Evolutionary conservation across 2,329 filamentous ascomycete genomes (phyloP), one percentile per base, ranked within the genome.

Genomic region (Fusarium hostae): DNA sequence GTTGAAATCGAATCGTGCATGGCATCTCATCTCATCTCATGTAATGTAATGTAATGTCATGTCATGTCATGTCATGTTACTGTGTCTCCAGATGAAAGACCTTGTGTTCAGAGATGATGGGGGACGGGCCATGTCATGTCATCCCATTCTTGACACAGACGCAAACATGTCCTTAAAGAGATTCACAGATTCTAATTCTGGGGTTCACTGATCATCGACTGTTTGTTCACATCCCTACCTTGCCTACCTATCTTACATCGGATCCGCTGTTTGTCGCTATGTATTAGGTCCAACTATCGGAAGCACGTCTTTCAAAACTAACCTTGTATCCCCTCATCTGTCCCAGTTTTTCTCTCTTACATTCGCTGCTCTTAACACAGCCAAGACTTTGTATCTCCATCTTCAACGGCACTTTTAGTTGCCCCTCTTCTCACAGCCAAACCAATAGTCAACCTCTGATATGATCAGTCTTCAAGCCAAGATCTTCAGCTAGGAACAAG

Each of bases 91-190:
- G 20, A 35, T 62, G 39, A 41, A 41, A 34, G 30, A 20, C 35
- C 59, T 68, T 69, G 67, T 62, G 54, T 47, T 59, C 58, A 59
- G 41, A 58, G 26, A 47, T 43, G 69, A 66, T 65, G 55, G 60
- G 24, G 59, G 68, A 61, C 69, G 55, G 58, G 18, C 50, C 65
- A 61, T 69, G 65, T 68, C 72, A 71, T 67, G 56, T 61, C 71
- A 61, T 64, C 58, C 59, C 72, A 66, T 57, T 54, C 63, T 72
- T 62, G 70, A 70, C 71, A 70, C 73, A 72, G 61, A 71, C 66
- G 63, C 71, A 68, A 72, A 72, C 70, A 72, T 55, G 51, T 51
- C 59, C 48, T 32, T 57, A 55, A 66, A 66, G 63, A 52, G 59
- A 50, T 62, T 48, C 48, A 32, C 10, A 28, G 41, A 18, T 40